Percentiles rank a stretch among this genome's conserved stretches.
Evolutionary conservation across 345 rosid genomes (phyloP).

Genomic region (Dovyalis caffra): DNA sequence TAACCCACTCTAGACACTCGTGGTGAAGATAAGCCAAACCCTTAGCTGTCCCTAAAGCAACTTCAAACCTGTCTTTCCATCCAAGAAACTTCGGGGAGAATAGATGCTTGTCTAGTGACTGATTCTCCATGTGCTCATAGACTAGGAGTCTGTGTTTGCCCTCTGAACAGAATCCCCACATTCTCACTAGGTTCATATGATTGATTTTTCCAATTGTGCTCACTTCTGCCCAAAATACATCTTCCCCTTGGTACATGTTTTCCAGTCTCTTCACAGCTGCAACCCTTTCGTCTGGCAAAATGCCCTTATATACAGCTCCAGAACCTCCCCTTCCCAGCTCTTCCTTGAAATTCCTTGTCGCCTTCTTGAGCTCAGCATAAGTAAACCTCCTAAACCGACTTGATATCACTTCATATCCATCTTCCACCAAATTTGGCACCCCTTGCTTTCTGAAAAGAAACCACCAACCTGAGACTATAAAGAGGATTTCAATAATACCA

Average conservation of each 20-base stretch:
- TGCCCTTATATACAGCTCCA: conserved; percentile 16
- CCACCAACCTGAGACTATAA: conserved; percentile 33
- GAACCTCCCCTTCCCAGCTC: conserved; percentile 15
- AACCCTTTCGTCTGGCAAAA: not conserved
- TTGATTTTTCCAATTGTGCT: conserved; percentile 8
- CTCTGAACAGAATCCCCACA: conserved; percentile 17
- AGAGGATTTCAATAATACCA: conserved; percentile 36
- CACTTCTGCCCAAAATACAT: not conserved
- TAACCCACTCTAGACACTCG: conserved; percentile 19
- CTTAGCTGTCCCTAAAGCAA: not conserved
- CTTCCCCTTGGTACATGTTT: not conserved
- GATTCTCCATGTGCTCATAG: not conserved
- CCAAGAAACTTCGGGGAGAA: not conserved
- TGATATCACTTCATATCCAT: not conserved
- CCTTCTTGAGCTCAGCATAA: conserved; percentile 11
- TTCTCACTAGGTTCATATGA: conserved; percentile 10
- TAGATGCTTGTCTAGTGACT: not conserved
- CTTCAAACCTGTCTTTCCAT: not conserved
- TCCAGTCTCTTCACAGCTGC: not conserved
- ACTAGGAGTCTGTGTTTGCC: conserved; percentile 10
- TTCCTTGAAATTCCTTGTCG: conserved; percentile 10
- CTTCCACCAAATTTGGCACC: not conserved
- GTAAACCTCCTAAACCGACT: conserved; percentile 5
- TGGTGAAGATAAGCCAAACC: conserved; percentile 18
- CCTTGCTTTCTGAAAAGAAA: conserved; percentile 19